Percentiles rank a stretch among this genome's conserved stretches.
phyloP scores from a whole-genome alignment of 176 grass and related monocot genomes.

The Juncus inflexus region DNA sequence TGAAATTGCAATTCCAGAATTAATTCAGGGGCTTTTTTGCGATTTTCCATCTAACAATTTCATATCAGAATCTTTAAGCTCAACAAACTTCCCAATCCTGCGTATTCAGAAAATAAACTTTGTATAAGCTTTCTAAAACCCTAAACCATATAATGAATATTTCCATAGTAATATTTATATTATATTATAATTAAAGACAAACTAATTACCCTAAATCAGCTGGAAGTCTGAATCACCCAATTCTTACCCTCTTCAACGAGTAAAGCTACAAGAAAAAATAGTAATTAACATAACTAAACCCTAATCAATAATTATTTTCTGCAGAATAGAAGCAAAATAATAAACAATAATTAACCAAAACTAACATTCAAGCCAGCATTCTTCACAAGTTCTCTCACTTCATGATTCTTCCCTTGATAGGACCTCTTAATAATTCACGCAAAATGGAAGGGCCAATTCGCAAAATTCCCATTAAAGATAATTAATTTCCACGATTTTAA shows the following conservation, averaged over 20 bases:
- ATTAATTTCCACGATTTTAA: constrained; percentile 75
- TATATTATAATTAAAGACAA: background rate
- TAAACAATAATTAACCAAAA: background rate
- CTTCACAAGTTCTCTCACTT: constrained; percentile 89
- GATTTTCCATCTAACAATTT: constrained; percentile 61
- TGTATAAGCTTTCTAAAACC: background rate
- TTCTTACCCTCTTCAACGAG: constrained; percentile 68
- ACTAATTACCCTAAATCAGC: constrained; percentile 71
- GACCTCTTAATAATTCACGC: too few species aligned
- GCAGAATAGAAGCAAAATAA: constrained; percentile 1
- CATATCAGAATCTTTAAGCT: constrained; percentile 79
- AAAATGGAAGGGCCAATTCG: too few species aligned
- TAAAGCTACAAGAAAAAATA: constrained; percentile 49
- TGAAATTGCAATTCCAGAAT: constrained; percentile 1
- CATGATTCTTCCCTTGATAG: constrained; percentile 91
- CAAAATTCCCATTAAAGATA: constrained; percentile 19
- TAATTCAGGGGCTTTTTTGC: constrained; percentile 14
- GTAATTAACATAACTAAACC: background rate
- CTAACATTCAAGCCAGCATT: constrained; percentile 80
- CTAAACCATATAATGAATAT: too few species aligned
- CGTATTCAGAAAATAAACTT: constrained; percentile 18
- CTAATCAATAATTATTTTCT: too few species aligned
- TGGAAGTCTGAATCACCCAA: constrained; percentile 79
- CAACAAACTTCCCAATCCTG: constrained; percentile 82
- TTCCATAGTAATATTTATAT: too few species aligned